Evolutionary conservation across 257 asterid species (phyloP).

Genomic region (Linaria vulgaris): DNA sequence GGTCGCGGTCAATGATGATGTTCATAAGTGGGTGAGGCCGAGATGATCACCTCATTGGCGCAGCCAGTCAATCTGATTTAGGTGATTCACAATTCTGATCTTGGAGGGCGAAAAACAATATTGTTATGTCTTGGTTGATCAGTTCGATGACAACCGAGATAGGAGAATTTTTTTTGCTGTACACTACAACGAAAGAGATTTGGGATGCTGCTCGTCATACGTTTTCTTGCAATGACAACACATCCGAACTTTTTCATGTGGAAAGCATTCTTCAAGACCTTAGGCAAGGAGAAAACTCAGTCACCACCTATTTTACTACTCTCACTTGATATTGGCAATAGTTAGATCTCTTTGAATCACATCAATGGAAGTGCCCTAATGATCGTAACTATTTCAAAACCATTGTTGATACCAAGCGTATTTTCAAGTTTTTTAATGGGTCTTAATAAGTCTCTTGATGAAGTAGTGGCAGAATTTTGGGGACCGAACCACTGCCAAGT

Average conservation of each 20-base stretch:
- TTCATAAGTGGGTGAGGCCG: background rate
- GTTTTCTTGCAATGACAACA: background rate
- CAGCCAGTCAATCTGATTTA: background rate
- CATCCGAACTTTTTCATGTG: background rate
- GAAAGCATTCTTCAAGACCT: background rate
- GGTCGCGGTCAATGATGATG: too few species aligned
- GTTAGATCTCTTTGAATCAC: background rate
- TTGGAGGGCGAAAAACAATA: background rate
- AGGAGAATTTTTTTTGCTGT: background rate
- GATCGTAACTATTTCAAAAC: background rate
- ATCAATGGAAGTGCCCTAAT: background rate
- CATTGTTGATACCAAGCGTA: background rate
- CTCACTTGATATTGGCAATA: background rate
- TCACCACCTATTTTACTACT: too few species aligned
- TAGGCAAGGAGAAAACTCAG: background rate
- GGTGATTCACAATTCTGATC: background rate
- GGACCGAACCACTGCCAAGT: background rate
- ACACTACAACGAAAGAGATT: background rate
- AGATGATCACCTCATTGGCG: background rate
- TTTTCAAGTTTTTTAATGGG: background rate
- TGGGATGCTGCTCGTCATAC: background rate
- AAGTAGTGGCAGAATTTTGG: background rate
- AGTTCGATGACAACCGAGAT: background rate
- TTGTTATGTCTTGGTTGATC: background rate
- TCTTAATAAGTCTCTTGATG: background rate